Evolutionary conservation across 768 basidiomycete species (phyloP), one percentile per base, ranked within the genome.

Genomic region (Rhizopogon salebrosus): DNA sequence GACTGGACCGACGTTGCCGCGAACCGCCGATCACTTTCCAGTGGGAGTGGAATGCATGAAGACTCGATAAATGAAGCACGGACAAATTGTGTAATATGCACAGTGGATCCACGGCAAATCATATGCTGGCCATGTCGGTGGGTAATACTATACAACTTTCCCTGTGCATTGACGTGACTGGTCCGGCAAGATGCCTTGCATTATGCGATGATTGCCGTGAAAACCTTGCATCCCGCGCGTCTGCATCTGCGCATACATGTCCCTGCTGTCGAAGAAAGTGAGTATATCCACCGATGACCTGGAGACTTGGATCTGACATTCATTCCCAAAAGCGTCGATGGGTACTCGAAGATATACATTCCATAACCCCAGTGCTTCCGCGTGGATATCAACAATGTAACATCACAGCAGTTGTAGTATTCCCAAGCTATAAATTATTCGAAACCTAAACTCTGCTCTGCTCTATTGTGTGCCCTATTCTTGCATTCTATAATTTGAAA

Each of bases 91-190:
- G 87, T 91, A 5, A 77, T 91, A 45, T 91, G 88, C 59, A 87
- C 82, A 24, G 71, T 71, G n/a, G 84, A 84, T 52, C 70, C 76
- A 24, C 71, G 88, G 45, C 80, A 86, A 61, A 78, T 91, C 53
- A 87, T 91, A 48, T 90, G 87, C 60, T 91, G 88, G 88, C 88
- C 88, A n/a, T 90, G 88, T 64, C 79, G 88, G 85, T 87, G 53
- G 61, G 78, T 62, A 13, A 48, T n/a, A 8, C 18, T 3, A 38
- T 26, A 42, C 36, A 16, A 22, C 43, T 43, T 9, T 2, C 9
- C 14, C 4, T 39, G 18, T 18, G 41, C 43, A 38, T 18, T 20
- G 6, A 51, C 16, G 54, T 45, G 54, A 45, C 56, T 10, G 22
- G 9, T 26, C 2, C 23, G 39, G 37, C 4, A 52, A 79, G 78